phyloP scores from a whole-genome alignment of 495 filamentous ascomycete species.

The Tetracladium setigerum region DNA sequence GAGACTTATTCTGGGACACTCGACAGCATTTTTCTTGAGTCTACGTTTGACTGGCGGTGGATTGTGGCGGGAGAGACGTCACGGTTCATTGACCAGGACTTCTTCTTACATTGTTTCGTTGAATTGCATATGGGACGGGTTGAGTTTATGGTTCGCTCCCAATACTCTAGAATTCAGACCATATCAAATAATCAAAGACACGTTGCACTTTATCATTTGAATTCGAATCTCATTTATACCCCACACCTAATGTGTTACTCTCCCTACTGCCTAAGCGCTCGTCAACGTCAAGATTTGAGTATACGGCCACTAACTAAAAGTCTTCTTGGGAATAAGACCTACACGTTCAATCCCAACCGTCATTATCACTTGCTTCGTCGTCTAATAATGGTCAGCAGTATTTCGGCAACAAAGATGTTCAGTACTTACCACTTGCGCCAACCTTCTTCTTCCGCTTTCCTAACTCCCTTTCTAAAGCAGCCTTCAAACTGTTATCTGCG shows the following conservation, averaged over 20 bases:
- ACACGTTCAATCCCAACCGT: conserved; percentile 53
- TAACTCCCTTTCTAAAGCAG: conserved; percentile 70
- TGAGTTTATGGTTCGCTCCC: no score
- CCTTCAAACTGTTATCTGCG: conserved; percentile 62
- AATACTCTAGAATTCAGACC: background rate
- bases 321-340: background rate
- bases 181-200: conserved; percentile 16
- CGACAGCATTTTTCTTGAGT: conserved; percentile 22
- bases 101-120: conserved; percentile 1
- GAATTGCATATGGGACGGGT: no score
- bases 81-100: conserved; percentile 13
- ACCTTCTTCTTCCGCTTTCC: conserved; percentile 82
- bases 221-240: conserved; percentile 6
- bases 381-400: conserved; percentile 48
- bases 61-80: conserved; percentile 26
- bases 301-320: background rate
- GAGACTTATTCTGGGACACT: conserved; percentile 18
- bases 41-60: conserved; percentile 13
- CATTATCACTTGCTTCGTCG: conserved; percentile 60
- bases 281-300: background rate
- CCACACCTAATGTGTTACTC: background rate
- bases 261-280: background rate
- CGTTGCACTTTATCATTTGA: conserved; percentile 3
- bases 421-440: conserved; percentile 76
- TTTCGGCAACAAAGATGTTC: background rate